Percentiles rank a stretch among this genome's conserved stretches.
Evolutionary conservation across 2,329 filamentous ascomycete genomes (phyloP).

Genomic region (Claviceps cyperi): DNA sequence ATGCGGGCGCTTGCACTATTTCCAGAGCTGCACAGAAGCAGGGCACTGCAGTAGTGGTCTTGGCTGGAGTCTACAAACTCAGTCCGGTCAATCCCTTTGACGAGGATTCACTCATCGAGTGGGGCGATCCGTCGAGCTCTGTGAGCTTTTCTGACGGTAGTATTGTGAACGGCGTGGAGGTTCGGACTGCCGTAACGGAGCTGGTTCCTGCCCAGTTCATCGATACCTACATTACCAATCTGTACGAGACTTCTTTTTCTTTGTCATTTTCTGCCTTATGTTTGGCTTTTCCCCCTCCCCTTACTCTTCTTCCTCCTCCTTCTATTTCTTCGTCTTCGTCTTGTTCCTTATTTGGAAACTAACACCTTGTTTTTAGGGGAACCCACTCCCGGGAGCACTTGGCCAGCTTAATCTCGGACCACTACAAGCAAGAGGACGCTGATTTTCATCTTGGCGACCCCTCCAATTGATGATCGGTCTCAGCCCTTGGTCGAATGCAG

Average conservation of each 20-base stretch:
- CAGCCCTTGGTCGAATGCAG: background rate
- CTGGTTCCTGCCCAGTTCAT: constrained; percentile 65
- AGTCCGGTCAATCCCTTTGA: constrained; percentile 81
- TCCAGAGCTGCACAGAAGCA: constrained; percentile 74
- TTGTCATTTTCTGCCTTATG: background rate
- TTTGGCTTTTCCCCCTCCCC: background rate
- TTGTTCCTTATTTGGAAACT: background rate
- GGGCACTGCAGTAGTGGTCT: constrained; percentile 71
- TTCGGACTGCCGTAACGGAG: constrained; percentile 69
- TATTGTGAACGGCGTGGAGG: constrained; percentile 62
- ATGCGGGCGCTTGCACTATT: constrained; percentile 70
- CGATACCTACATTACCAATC: constrained; percentile 73
- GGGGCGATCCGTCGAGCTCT: constrained; percentile 65
- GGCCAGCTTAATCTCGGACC: constrained; percentile 59
- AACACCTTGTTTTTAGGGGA: constrained; percentile 30
- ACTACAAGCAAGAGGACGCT: constrained; percentile 61
- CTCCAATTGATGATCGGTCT: constrained; percentile 11
- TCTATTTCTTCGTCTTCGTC: background rate
- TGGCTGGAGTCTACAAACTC: constrained; percentile 86
- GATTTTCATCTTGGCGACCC: constrained; percentile 38
- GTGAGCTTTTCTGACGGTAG: constrained; percentile 66
- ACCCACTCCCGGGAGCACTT: constrained; percentile 57
- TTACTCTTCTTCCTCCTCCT: background rate
- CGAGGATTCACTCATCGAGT: constrained; percentile 69
- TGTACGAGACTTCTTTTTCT: constrained; percentile 23